Evolutionary conservation across 371 early-diverging fungal species (phyloP).

Genomic region (Thermomucor indicae-seudaticae): DNA sequence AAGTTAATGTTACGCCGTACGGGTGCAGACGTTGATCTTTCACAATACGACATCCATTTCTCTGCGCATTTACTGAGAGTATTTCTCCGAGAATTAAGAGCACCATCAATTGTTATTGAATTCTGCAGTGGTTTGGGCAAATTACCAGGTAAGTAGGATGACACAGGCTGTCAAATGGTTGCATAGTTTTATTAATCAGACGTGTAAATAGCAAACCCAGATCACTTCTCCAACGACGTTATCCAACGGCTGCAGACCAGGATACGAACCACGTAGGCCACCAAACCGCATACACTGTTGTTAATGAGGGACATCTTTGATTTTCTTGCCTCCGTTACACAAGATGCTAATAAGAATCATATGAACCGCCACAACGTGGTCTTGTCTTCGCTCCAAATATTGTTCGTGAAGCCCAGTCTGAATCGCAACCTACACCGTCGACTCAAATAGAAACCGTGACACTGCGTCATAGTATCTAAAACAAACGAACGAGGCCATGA

Average conservation of each 20-base stretch:
- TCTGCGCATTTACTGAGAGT: constrained; percentile 83
- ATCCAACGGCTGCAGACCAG: constrained; percentile 15
- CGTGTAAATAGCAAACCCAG: constrained; percentile 1
- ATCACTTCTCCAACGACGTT: constrained; percentile 12
- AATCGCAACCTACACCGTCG: neutral
- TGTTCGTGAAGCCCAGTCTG: constrained; percentile 48
- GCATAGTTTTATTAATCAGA: neutral
- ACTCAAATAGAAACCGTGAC: constrained; percentile 15
- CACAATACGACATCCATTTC: constrained; percentile 71
- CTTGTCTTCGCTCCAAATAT: constrained; percentile 89
- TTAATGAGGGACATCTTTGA: constrained; percentile 60
- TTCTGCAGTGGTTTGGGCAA: constrained; percentile 33
- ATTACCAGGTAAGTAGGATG: constrained; percentile 26
- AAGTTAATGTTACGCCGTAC: neutral
- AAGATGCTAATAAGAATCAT: constrained; percentile 53
- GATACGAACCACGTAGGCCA: constrained; percentile 12
- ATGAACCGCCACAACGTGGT: constrained; percentile 83
- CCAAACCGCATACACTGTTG: constrained; percentile 17
- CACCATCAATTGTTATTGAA: constrained; percentile 59
- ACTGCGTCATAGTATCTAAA: constrained; percentile 14
- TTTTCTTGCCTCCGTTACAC: constrained; percentile 62
- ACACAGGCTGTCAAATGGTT: neutral
- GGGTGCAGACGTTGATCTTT: constrained; percentile 52
- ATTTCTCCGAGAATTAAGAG: constrained; percentile 81
- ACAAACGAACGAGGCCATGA: constrained; percentile 18